Base-by-base conservation (phyloP, 768 basidiomycete genomes). In the Lactarius psammicola region DNA sequence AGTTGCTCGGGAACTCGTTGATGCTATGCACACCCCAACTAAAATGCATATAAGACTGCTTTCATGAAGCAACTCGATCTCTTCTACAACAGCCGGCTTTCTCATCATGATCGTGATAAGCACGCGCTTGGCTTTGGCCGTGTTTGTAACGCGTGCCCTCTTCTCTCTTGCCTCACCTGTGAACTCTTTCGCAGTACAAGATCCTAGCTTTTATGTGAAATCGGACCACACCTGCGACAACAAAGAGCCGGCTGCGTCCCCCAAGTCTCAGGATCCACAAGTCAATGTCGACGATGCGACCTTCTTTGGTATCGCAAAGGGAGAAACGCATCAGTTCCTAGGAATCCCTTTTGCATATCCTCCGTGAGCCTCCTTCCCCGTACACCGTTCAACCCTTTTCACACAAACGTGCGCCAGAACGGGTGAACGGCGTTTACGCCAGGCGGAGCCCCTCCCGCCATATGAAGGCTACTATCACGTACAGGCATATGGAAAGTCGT, bases 351-450 rank as follows among this genome's bases (percentile, higher is more conserved):
- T 49, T 49, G 46, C 46, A 23, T 49, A 49, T 49, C 46, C 46
- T 49, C 46, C 46, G 46, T 49, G 4, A 26, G 46, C 11, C 10
- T 49, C 23, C 46, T 49, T 23, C n/a, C 11, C 23, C 3, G 4
- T 49, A 13, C 46, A 23, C 30, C 1, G 3, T 23, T 34, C 4
- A 15, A 2, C 26, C 2, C n/a, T 7, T 1, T 46, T n/a, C 20
- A 49, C 13, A 2, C 11, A 46, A 11, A 15, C 46, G 31, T 34
- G 34, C 36, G 17, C 30, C 46, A 80, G 78, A 18, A 71, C 73
- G 1, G 73, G 74, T n/a, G 69, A 78, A 10, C 71, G 74, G 2
- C 80, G 81, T 2, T 80, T 81, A 61, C 74, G 71, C 33, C 71
- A 63, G 17, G 78, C 81, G 4, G 57, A 70, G 34, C 49, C 71